Conservation (phyloP, 2,329 filamentous ascomycete species). For the Penicillium sclerotigenum region DNA sequence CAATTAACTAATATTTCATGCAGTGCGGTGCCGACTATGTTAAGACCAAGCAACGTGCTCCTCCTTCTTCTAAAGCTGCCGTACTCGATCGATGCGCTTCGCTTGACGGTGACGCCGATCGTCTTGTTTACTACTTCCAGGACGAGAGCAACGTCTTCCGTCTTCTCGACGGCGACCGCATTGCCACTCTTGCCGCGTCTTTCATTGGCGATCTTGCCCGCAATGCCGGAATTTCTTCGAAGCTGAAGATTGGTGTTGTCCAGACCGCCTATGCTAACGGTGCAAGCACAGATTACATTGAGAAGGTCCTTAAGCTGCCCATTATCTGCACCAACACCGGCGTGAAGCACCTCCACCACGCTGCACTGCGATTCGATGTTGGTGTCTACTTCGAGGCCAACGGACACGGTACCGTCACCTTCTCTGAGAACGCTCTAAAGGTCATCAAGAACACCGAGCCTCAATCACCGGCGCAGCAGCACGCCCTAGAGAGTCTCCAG, state of each 20-base stretch:
- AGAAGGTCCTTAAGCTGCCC: conserved; percentile 80
- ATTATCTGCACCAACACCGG: conserved; percentile 92
- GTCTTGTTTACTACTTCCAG: conserved; percentile 90
- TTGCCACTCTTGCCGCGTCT: conserved; percentile 87
- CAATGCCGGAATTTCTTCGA: conserved; percentile 71
- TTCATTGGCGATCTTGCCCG: conserved; percentile 88
- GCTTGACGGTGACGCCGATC: conserved; percentile 91
- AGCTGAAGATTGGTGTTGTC: conserved; percentile 87
- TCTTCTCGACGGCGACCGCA: conserved; percentile 93
- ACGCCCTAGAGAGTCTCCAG: conserved; percentile 77
- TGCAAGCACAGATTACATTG: conserved; percentile 86
- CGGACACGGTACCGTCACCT: conserved; percentile 93
- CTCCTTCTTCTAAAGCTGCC: conserved; percentile 73
- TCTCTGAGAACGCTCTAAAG: conserved; percentile 78
- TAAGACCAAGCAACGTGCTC: conserved; percentile 92
- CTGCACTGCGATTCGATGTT: conserved; percentile 90
- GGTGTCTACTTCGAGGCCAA: conserved; percentile 99
- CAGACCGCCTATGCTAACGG: conserved; percentile 99
- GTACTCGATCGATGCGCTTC: conserved; percentile 80
- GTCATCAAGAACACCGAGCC: conserved; percentile 76
- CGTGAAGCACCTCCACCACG: conserved; percentile 96
- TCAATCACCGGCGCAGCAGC: conserved; percentile 86
- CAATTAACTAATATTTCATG: conserved; percentile 18
- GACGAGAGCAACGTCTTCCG: conserved; percentile 80
- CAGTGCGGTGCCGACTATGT: conserved; percentile 94